A percentile compares a stretch with the other conserved stretches of the same genome.
Evolutionary conservation across 2,329 filamentous ascomycete genomes (phyloP).

Genomic region (Arthroderma sp.): DNA sequence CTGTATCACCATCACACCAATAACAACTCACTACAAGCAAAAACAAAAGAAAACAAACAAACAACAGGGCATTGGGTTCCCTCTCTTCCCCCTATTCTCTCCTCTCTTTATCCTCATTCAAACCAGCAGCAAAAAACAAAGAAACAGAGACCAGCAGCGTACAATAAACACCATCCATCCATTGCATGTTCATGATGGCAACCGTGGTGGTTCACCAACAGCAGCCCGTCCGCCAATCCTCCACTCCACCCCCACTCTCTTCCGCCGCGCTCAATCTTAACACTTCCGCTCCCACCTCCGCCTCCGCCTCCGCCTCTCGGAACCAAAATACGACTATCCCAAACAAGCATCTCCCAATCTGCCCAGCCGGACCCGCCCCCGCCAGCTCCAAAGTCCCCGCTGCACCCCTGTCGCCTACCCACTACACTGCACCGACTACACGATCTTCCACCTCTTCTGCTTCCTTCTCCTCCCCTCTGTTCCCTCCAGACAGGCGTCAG

Average conservation of each 20-base stretch:
- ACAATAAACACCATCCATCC: not conserved
- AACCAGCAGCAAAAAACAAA: no score
- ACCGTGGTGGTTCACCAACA: constrained; percentile 34
- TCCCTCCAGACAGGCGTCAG: constrained; percentile 55
- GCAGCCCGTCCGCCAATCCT: constrained; percentile 33
- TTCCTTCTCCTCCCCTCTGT: constrained; percentile 55
- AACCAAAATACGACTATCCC: constrained; percentile 55
- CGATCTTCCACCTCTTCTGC: constrained; percentile 37
- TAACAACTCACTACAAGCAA: no score
- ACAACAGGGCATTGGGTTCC: no score
- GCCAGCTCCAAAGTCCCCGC: constrained; percentile 31
- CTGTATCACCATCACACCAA: no score
- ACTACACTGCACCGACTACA: not conserved
- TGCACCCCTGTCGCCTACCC: constrained; percentile 51
- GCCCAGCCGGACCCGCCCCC: constrained; percentile 60
- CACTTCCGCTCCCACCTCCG: constrained; percentile 3
- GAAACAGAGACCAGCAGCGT: no score
- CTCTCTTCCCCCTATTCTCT: no score
- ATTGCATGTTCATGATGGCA: constrained; percentile 23
- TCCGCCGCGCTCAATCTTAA: constrained; percentile 44
- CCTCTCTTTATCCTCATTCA: no score
- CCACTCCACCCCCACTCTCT: constrained; percentile 34
- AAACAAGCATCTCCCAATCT: constrained; percentile 83
- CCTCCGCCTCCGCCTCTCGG: constrained; percentile 31
- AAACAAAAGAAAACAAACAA: no score